These are phyloP conservation scores for Syzygium aromaticum DNA, from an alignment of 345 rosid species.

Conservation along the genomic window DNA sequence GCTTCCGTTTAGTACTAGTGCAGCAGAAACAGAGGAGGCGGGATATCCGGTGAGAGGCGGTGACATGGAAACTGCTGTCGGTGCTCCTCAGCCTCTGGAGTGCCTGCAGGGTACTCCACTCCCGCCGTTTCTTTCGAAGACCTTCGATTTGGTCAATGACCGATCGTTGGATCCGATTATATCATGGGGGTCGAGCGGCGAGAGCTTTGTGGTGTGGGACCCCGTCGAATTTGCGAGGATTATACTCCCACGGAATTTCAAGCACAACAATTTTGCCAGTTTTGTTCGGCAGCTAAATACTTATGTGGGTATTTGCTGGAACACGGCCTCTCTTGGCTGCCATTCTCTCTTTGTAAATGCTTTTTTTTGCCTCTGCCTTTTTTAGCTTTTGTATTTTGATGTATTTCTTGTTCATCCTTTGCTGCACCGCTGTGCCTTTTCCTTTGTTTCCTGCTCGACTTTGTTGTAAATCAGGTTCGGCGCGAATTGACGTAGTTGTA, in stretches of 20 bases:
- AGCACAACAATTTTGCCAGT: constrained; percentile 97
- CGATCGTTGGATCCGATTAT: constrained; percentile 61
- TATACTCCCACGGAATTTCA: constrained; percentile 80
- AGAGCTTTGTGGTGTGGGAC: constrained; percentile 91
- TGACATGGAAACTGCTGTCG: neutral
- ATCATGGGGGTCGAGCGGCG: constrained; percentile 69
- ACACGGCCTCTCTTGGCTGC: constrained; percentile 23
- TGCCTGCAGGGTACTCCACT: constrained; percentile 48
- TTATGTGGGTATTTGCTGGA: constrained; percentile 66
- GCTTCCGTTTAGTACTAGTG: neutral
- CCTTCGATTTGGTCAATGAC: constrained; percentile 85
- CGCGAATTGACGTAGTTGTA: neutral
- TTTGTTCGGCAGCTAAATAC: constrained; percentile 96
- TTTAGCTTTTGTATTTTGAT: neutral
- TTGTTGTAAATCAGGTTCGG: neutral
- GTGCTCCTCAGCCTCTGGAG: constrained; percentile 51
- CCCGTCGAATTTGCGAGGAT: constrained; percentile 70
- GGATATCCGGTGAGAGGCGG: neutral
- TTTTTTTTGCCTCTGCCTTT: neutral
- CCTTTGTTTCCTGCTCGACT: neutral
- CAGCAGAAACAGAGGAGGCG: neutral
- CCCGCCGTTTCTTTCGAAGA: constrained; percentile 80
- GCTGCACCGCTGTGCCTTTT: constrained; percentile 2
- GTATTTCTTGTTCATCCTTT: neutral
- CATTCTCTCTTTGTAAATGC: constrained; percentile 11